Conservation (phyloP, 176 grass and related monocot species). For the Zoysia pacifica region DNA sequence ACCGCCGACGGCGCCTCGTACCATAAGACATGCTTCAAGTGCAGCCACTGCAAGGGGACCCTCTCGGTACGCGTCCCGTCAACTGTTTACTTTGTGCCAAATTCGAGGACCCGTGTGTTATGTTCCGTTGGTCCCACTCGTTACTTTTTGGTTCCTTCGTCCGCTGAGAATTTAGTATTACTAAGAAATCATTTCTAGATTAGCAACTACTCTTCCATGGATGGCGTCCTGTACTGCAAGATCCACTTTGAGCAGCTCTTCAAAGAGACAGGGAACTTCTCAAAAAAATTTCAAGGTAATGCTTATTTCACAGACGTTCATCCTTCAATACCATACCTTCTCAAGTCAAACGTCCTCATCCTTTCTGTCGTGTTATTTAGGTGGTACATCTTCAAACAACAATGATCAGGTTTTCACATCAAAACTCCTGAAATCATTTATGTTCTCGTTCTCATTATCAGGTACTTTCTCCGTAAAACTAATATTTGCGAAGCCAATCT, state of each 20-base stretch:
- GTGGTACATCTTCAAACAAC: slow-evolving; percentile 51
- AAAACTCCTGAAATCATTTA: neutral
- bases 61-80: slow-evolving; percentile 59
- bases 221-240: slow-evolving; percentile 95
- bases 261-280: slow-evolving; percentile 91
- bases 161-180: neutral
- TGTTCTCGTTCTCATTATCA: neutral
- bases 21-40: slow-evolving; percentile 92
- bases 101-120: too few species aligned
- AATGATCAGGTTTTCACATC: slow-evolving; percentile 58
- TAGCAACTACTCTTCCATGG: slow-evolving; percentile 93
- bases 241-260: slow-evolving; percentile 97
- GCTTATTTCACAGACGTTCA: neutral
- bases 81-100: too few species aligned
- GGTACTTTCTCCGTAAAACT: neutral
- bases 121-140: too few species aligned
- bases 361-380: slow-evolving; percentile 17
- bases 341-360: slow-evolving; percentile 5
- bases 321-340: too few species aligned
- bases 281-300: slow-evolving; percentile 73
- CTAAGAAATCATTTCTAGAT: slow-evolving; percentile 45
- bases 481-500: neutral
- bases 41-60: slow-evolving; percentile 81
- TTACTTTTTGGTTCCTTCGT: neutral
- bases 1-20: slow-evolving; percentile 58